These are phyloP conservation scores for Tolypocladium paradoxum DNA, from an alignment of 2,329 filamentous ascomycete genomes.

Conservation along the genomic window DNA sequence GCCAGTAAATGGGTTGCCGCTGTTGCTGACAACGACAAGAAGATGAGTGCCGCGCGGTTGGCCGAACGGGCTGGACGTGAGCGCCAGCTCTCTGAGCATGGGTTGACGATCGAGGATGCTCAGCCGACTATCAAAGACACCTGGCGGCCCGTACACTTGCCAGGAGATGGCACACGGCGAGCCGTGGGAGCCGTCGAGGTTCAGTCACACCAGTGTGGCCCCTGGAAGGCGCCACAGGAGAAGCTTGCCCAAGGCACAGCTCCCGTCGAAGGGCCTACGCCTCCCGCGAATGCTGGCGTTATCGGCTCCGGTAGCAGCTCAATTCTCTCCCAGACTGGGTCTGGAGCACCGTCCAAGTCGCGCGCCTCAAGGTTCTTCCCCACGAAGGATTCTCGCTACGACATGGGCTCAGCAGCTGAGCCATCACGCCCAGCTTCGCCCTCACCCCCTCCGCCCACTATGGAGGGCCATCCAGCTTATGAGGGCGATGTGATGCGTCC, in stretches of 20 bases:
- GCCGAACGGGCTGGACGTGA: conserved; percentile 30
- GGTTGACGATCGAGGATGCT: conserved; percentile 30
- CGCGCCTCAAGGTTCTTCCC: conserved; percentile 55
- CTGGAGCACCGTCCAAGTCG: conserved; percentile 29
- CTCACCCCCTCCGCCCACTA: conserved; percentile 62
- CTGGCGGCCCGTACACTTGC: conserved; percentile 35
- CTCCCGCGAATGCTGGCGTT: conserved; percentile 14
- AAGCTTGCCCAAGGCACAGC: conserved; percentile 8
- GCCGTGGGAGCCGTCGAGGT: conserved; percentile 12
- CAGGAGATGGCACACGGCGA: conserved; percentile 25
- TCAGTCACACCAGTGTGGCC: conserved; percentile 14
- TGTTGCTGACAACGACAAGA: conserved; percentile 36
- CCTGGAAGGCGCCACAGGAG: conserved; percentile 21
- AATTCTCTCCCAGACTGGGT: conserved; percentile 16
- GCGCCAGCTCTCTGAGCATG: conserved; percentile 32
- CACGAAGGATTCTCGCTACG: conserved; percentile 34
- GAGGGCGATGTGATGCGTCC: conserved; percentile 55
- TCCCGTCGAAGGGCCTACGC: conserved; percentile 11
- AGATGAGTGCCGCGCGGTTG: conserved; percentile 26
- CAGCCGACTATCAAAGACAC: conserved; percentile 41
- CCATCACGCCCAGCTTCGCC: conserved; percentile 43
- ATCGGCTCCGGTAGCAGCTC: conserved; percentile 15
- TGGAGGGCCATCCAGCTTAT: conserved; percentile 61
- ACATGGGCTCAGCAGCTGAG: conserved; percentile 24
- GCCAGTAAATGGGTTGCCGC: conserved; percentile 31